phyloP scores from a whole-genome alignment of 169 alveolate genomes.

The Theileria parva region DNA sequence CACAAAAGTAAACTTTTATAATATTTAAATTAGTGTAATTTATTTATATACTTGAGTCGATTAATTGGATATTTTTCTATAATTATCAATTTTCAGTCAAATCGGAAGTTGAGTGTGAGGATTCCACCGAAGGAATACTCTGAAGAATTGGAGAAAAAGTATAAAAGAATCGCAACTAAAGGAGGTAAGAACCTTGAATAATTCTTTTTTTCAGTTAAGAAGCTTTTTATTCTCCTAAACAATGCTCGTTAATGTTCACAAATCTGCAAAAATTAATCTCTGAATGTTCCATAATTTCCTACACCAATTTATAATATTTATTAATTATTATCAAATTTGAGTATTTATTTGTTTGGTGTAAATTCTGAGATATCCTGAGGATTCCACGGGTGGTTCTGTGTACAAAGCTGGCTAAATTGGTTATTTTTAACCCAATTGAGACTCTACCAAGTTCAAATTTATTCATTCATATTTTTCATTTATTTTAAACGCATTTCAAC shows the following conservation, averaged over 20 bases:
- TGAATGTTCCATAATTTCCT: neutral
- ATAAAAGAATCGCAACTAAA: constrained; percentile 21
- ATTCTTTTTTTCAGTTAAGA: neutral
- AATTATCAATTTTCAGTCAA: neutral
- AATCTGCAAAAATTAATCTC: neutral
- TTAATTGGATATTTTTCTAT: neutral
- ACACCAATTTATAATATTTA: neutral
- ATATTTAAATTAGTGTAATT: neutral
- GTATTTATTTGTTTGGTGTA: neutral
- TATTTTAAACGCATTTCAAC: neutral
- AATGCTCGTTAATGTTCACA: neutral
- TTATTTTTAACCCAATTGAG: neutral
- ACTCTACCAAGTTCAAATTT: neutral
- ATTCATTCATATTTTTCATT: too few species aligned
- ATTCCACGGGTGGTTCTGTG: neutral
- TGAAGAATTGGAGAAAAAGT: constrained; percentile 15
- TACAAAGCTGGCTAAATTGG: neutral
- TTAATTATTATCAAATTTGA: too few species aligned
- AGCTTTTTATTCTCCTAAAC: constrained; percentile 14
- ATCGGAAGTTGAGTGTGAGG: constrained; percentile 20
- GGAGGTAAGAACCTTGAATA: constrained; percentile 11
- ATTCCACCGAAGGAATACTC: neutral
- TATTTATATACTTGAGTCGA: neutral
- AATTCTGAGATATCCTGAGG: neutral
- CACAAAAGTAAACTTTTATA: neutral